These are phyloP conservation scores for Linum lewisii DNA, from an alignment of 345 rosid species.

Conservation along the genomic window DNA sequence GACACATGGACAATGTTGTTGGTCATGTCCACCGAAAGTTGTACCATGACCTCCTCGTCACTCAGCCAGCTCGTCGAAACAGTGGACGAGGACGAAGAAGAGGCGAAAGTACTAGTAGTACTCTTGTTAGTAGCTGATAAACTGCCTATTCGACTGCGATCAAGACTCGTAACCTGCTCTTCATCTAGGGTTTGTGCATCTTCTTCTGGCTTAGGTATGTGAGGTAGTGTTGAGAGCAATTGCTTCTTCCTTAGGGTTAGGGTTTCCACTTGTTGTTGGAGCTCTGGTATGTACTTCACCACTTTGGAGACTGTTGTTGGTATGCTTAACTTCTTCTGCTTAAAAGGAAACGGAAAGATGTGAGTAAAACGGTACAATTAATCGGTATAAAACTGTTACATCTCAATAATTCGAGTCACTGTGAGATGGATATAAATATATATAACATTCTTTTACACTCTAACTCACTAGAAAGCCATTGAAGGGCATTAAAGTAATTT, in stretches of 20 bases:
- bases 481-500: no score
- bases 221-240: conserved; percentile 18
- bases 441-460: no score
- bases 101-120: not conserved
- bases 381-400: not conserved
- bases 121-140: not conserved
- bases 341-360: not conserved
- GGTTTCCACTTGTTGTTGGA: conserved; percentile 31
- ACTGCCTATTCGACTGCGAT: no score
- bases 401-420: no score
- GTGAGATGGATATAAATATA: no score
- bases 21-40: not conserved
- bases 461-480: no score
- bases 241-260: conserved; percentile 33
- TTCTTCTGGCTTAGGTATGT: no score
- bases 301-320: conserved; percentile 34
- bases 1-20: not conserved
- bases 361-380: not conserved
- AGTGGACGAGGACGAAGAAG: not conserved
- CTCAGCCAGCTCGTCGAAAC: not conserved
- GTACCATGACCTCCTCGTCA: not conserved
- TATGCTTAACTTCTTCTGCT: conserved; percentile 47
- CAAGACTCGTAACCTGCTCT: no score
- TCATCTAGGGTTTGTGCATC: no score
- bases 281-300: conserved; percentile 48